phyloP scores from a whole-genome alignment of 1,284 basidiomycete species.

The Ceratobasidium sp. region DNA sequence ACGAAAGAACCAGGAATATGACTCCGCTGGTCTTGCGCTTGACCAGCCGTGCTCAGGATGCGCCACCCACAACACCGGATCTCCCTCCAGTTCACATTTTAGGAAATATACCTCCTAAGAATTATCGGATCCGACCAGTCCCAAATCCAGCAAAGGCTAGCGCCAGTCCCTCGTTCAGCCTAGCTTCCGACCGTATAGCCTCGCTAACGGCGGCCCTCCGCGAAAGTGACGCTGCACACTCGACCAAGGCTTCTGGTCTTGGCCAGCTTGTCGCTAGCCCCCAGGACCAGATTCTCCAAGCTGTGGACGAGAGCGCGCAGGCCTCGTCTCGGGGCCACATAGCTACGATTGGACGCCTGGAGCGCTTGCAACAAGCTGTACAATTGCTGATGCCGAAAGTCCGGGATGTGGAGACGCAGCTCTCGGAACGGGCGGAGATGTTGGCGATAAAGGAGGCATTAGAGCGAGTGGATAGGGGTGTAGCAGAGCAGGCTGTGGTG shows the following conservation, averaged over 20 bases:
- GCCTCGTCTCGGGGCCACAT: slow-evolving; percentile 4
- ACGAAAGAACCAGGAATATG: background rate
- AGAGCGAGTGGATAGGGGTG: slow-evolving; percentile 6
- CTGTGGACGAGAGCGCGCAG: slow-evolving; percentile 12
- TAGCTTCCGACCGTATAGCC: background rate
- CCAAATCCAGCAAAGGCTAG: background rate
- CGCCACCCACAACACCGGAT: background rate
- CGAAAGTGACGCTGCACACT: slow-evolving; percentile 34
- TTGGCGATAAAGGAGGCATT: slow-evolving; percentile 6
- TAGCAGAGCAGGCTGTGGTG: background rate
- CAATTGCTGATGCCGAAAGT: background rate
- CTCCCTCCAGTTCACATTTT: slow-evolving; percentile 7
- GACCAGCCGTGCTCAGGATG: background rate
- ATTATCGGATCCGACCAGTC: background rate
- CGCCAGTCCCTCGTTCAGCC: background rate
- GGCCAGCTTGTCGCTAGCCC: slow-evolving; percentile 29
- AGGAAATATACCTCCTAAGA: slow-evolving; percentile 17
- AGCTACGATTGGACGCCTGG: background rate
- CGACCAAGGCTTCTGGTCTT: slow-evolving; percentile 39
- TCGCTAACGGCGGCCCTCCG: slow-evolving; percentile 8
- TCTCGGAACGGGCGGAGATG: slow-evolving; percentile 5
- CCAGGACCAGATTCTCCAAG: slow-evolving; percentile 30
- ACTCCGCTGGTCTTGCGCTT: background rate
- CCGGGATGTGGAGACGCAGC: slow-evolving; percentile 2
- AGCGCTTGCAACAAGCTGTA: background rate